Evolutionary conservation across 257 asterid genomes (phyloP), one percentile per base, ranked within the genome.

Genomic region (Handroanthus guayacan): DNA sequence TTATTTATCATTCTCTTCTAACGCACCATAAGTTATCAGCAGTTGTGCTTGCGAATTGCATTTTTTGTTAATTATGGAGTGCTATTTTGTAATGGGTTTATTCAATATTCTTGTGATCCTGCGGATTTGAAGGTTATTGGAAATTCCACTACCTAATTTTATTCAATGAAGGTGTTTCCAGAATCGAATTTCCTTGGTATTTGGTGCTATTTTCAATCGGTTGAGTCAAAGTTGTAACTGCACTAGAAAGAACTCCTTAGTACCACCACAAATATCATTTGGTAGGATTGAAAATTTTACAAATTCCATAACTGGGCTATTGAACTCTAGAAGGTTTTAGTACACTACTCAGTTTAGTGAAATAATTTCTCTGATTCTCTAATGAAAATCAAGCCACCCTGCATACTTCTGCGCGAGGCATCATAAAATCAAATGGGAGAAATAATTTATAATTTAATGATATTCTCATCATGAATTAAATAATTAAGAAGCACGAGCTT

Each of bases 41-140:
- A 31, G 11, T 17, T 56, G 5, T 55, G 60, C 64, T 18, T 52
- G 52, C 8, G 11, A 16, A n/a, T 39, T 75, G 56, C 2, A 17
- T 47, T 41, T 74, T 80, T 43, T 62, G 55, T 9, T 36, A 37
- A 47, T 69, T 20, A 18, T 10, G 70, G 36, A 71, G 61, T 31
- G 20, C 4, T 17, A 45, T 47, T 44, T 54, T 3, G 18, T n/a
- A 16, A 43, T 65, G 56, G 60, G 45, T 16, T 62, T 7, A 10
- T 78, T 73, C 12, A 38, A 25, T 17, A 13, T 38, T 50, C 38
- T 13, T 6, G 4, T 47, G 75, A 56, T 43, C 65, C 17, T 62
- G 63, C 17, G 44, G 44, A 44, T 20, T 71, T 31, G 58, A n/a
- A 43, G 9, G 14, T 57, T 68, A 3, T 68, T 37, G 52, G 34